A percentile compares a stretch with the other conserved stretches of the same genome.
Evolutionary conservation across 768 basidiomycete genomes (phyloP).

Genomic region (Solioccasus polychromus): DNA sequence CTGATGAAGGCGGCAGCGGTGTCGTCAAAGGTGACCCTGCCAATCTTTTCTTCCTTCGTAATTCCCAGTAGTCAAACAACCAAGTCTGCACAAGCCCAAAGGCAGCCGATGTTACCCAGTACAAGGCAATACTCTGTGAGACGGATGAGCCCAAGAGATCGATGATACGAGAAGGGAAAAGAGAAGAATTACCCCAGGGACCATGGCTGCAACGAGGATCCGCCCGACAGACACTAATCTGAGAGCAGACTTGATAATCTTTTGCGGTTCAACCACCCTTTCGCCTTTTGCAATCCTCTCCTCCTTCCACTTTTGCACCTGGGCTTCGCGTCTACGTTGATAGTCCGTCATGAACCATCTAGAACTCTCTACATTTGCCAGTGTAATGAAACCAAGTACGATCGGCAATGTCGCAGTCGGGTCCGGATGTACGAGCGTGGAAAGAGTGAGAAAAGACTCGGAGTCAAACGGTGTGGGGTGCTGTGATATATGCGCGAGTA

Average conservation of each 20-base stretch:
- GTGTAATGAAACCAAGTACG: conserved; percentile 64
- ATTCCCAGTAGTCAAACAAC: conserved; percentile 64
- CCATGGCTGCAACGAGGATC: conserved; percentile 63
- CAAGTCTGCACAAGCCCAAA: conserved; percentile 77
- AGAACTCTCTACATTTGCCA: conserved; percentile 78
- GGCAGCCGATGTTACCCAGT: conserved; percentile 75
- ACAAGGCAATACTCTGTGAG: conserved; percentile 57
- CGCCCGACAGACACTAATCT: conserved; percentile 59
- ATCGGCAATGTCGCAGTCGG: conserved; percentile 69
- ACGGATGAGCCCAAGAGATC: conserved; percentile 2
- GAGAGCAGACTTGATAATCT: conserved; percentile 53
- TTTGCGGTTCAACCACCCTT: conserved; percentile 43
- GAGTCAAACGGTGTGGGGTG: conserved; percentile 68
- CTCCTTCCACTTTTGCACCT: conserved; percentile 46
- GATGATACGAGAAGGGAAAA: conserved; percentile 27
- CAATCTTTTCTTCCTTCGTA: conserved; percentile 34
- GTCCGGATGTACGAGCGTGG: conserved; percentile 68
- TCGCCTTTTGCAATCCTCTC: conserved; percentile 42
- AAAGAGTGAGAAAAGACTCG: conserved; percentile 73
- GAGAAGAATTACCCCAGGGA: conserved; percentile 55
- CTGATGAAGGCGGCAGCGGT: neutral
- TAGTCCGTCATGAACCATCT: conserved; percentile 68
- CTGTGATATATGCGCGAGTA: conserved; percentile 53
- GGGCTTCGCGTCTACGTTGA: conserved; percentile 48
- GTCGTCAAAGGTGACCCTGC: neutral